Conservation (phyloP, 768 basidiomycete species). For the Mycena alexandri region DNA sequence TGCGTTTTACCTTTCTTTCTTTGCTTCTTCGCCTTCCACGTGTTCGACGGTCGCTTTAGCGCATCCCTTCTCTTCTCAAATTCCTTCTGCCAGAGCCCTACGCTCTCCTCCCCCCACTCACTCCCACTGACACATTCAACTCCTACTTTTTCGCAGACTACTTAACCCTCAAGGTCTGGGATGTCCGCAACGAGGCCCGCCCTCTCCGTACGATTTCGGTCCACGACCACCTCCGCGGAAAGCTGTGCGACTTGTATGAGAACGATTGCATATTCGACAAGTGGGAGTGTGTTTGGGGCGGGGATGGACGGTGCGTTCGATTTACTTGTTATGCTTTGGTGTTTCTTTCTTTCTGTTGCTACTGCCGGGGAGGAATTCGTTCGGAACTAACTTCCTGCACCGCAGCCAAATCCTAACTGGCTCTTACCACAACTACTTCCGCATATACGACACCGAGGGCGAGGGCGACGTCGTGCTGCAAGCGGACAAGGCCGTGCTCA, state of each 20-base stretch:
- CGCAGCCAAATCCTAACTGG: conserved; percentile 93
- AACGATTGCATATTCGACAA: conserved; percentile 99
- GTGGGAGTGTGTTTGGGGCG: conserved; percentile 99
- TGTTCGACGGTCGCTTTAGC: no score
- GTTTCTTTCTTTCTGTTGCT: neutral
- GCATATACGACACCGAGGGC: conserved; percentile 94
- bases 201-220: conserved; percentile 98
- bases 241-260: conserved; percentile 99
- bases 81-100: no score
- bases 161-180: conserved; percentile 98
- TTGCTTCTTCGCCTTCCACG: neutral
- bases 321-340: no score
- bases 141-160: conserved; percentile 69
- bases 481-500: conserved; percentile 99
- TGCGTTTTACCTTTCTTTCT: neutral
- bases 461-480: conserved; percentile 92
- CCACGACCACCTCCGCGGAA: conserved; percentile 96
- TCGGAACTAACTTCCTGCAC: neutral
- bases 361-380: neutral
- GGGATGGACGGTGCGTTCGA: conserved; percentile 90
- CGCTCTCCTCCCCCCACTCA: no score
- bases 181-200: conserved; percentile 97
- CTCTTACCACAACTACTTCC: conserved; percentile 99
- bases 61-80: no score
- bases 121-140: no score